These are phyloP conservation scores for Aegilops speltoides DNA, from an alignment of 176 grass and related monocot genomes.

Conservation along the genomic window DNA sequence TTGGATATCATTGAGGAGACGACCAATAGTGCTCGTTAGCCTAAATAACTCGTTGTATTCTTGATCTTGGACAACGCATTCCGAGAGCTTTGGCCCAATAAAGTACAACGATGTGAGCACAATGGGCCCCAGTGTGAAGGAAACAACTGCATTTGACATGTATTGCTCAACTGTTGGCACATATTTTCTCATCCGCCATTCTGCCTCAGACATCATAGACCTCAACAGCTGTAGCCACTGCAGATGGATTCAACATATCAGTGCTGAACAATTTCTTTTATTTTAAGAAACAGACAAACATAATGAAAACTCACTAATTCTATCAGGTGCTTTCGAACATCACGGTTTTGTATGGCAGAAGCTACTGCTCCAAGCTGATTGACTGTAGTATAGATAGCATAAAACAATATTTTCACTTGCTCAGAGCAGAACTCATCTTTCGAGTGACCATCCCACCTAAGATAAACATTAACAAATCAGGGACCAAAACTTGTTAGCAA, in stretches of 20 bases:
- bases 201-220: conserved; percentile 64
- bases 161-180: conserved; percentile 56
- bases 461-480: neutral
- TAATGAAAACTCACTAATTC: conserved; percentile 47
- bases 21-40: conserved; percentile 63
- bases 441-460: conserved; percentile 65
- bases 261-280: too few species aligned
- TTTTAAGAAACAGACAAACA: too few species aligned
- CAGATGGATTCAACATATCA: neutral
- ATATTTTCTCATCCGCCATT: conserved; percentile 38
- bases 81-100: conserved; percentile 42
- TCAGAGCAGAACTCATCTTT: conserved; percentile 52
- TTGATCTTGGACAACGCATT: conserved; percentile 26
- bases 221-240: conserved; percentile 61
- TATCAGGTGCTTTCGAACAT: conserved; percentile 48
- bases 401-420: conserved; percentile 68
- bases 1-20: conserved; percentile 63
- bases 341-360: conserved; percentile 46
- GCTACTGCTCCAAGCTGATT: neutral
- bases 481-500: neutral
- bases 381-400: conserved; percentile 45
- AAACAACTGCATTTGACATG: conserved; percentile 51
- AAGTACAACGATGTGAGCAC: conserved; percentile 68
- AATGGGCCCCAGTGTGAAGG: conserved; percentile 61
- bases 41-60: conserved; percentile 54